Conservation (phyloP, 306 rosid genomes). For the Boehmeria nivea region DNA sequence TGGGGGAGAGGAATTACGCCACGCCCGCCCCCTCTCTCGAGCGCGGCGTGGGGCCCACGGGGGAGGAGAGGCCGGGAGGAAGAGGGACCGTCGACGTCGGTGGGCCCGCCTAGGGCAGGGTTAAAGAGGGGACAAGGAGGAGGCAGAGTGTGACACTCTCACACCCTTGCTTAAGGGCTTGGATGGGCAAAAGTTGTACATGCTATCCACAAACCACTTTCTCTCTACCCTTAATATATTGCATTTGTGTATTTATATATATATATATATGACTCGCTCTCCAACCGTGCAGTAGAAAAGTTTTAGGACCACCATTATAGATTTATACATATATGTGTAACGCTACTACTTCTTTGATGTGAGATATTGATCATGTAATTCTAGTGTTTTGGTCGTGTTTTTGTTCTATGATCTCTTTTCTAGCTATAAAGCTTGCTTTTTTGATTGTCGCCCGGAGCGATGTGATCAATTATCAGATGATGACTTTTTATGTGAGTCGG, state of each 20-base stretch:
- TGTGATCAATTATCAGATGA: no score
- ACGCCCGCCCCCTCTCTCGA: no score
- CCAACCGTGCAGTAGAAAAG: not conserved
- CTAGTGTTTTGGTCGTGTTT: no score
- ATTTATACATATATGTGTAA: no score
- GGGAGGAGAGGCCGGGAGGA: not conserved
- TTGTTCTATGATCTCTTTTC: no score
- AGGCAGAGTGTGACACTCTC: slow-evolving; percentile 9
- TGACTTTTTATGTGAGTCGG: no score
- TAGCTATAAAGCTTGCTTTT: no score
- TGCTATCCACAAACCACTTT: no score
- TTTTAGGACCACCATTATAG: not conserved
- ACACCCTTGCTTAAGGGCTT: slow-evolving; percentile 13
- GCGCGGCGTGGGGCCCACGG: not conserved
- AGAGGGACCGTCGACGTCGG: not conserved
- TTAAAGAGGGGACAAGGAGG: slow-evolving; percentile 41
- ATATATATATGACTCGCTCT: not conserved
- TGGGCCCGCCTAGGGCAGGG: slow-evolving; percentile 23
- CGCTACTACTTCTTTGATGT: no score
- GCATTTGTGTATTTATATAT: not conserved
- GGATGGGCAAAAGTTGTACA: slow-evolving; percentile 35
- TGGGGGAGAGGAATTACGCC: not conserved
- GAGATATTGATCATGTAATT: no score
- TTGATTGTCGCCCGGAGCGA: no score
- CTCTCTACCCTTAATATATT: not conserved